A percentile compares a stretch with the other conserved stretches of the same genome.
phyloP scores from a whole-genome alignment of 495 filamentous ascomycete species.

The Tuber indicum region DNA sequence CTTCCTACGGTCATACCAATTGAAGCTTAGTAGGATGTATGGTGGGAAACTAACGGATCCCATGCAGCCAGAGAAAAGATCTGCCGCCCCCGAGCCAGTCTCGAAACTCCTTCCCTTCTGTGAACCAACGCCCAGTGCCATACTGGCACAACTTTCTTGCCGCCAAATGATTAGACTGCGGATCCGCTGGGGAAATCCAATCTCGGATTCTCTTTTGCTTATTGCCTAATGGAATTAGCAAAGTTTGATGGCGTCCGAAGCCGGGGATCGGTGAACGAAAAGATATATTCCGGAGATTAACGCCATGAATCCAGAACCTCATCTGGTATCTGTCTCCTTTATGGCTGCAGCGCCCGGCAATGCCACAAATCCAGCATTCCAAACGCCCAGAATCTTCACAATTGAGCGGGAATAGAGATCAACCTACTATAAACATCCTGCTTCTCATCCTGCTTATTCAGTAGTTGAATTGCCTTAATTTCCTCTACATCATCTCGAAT shows the following conservation, averaged over 20 bases:
- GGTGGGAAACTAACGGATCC: slow-evolving; percentile 21
- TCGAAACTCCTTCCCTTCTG: slow-evolving; percentile 1
- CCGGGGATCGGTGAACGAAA: neutral
- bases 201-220: neutral
- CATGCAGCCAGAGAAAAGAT: slow-evolving; percentile 20
- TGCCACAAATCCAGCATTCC: neutral
- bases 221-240: neutral
- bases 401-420: neutral
- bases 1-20: slow-evolving; percentile 1
- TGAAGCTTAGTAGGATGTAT: neutral
- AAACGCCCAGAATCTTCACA: neutral
- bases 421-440: neutral
- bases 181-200: slow-evolving; percentile 8
- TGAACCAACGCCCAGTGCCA: slow-evolving; percentile 25
- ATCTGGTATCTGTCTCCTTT: neutral
- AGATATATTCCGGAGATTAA: neutral
- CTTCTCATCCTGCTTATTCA: slow-evolving; percentile 5
- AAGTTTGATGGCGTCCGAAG: neutral
- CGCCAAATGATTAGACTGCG: slow-evolving; percentile 12
- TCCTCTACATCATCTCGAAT: slow-evolving; percentile 8
- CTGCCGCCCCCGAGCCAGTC: slow-evolving; percentile 10
- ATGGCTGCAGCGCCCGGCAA: too few species aligned
- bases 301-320: neutral
- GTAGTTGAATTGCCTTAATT: neutral
- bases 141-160: slow-evolving; percentile 13